phyloP scores from a whole-genome alignment of 208 protist genomes.

The Acanthamoeba sp. region DNA sequence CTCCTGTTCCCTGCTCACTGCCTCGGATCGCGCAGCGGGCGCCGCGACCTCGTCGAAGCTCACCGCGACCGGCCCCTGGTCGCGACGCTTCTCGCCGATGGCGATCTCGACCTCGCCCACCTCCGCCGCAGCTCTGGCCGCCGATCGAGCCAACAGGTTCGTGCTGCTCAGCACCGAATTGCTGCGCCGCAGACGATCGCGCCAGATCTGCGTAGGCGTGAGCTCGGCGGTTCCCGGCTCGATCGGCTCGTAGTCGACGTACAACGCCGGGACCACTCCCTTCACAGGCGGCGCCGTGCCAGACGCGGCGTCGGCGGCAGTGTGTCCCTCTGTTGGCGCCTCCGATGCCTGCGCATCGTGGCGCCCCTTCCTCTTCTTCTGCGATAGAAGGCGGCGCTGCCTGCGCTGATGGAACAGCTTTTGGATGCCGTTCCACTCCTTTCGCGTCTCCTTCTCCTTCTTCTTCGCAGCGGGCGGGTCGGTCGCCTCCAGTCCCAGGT shows the following conservation, averaged over 20 bases:
- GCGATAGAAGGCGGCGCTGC: neutral
- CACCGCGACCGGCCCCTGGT: neutral
- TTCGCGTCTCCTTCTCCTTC: neutral
- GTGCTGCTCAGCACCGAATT: neutral
- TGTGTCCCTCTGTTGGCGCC: too few species aligned
- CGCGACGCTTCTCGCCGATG: neutral
- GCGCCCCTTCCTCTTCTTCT: neutral
- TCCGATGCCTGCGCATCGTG: neutral
- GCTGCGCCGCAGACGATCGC: neutral
- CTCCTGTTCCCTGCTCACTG: neutral
- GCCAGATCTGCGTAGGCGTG: neutral
- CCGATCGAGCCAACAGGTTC: neutral
- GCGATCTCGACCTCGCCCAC: neutral
- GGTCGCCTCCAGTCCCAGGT: neutral
- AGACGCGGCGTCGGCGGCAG: too few species aligned
- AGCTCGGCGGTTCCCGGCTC: neutral
- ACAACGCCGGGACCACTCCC: too few species aligned
- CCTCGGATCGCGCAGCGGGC: neutral
- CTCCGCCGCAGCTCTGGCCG: neutral
- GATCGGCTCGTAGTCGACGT: neutral
- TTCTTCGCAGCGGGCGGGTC: neutral
- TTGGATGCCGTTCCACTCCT: neutral
- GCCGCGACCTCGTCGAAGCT: neutral
- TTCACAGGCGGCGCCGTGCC: too few species aligned
- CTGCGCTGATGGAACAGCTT: conserved; percentile 3